phyloP scores from a whole-genome alignment of 345 rosid genomes.

The Bruguiera gymnorhiza region DNA sequence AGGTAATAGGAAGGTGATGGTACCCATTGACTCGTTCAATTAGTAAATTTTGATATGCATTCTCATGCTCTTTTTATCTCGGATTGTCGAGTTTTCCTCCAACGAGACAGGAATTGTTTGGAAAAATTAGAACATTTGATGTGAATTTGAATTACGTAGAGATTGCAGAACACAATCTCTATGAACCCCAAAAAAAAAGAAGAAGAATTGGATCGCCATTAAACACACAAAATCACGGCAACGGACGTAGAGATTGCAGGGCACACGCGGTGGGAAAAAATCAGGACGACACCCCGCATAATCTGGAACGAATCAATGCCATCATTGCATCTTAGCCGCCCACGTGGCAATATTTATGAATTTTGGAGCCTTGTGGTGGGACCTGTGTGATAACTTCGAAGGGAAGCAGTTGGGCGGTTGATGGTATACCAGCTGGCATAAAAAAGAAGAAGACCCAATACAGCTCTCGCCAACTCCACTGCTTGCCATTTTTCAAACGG shows the following conservation, averaged over 20 bases:
- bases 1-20: no score
- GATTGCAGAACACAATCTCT: no score
- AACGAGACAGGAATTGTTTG: no score
- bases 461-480: not conserved
- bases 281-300: not conserved
- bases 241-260: not conserved
- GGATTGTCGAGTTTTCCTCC: no score
- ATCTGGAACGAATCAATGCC: slow-evolving; percentile 15
- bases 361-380: slow-evolving; percentile 20
- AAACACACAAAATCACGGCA: no score
- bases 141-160: no score
- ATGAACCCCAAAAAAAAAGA: no score
- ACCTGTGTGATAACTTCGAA: slow-evolving; percentile 21
- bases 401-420: slow-evolving; percentile 48
- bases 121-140: no score
- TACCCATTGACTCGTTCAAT: no score
- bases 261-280: slow-evolving; percentile 25
- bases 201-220: no score
- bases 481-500: not conserved
- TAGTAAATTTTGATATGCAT: no score
- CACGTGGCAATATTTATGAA: slow-evolving; percentile 31
- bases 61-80: no score
- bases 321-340: slow-evolving; percentile 32
- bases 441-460: not conserved
- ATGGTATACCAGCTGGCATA: slow-evolving; percentile 24